A percentile compares a stretch with the other conserved stretches of the same genome.
Conservation (phyloP, 1,284 basidiomycete species). For the Xerocomus nothofagi region DNA sequence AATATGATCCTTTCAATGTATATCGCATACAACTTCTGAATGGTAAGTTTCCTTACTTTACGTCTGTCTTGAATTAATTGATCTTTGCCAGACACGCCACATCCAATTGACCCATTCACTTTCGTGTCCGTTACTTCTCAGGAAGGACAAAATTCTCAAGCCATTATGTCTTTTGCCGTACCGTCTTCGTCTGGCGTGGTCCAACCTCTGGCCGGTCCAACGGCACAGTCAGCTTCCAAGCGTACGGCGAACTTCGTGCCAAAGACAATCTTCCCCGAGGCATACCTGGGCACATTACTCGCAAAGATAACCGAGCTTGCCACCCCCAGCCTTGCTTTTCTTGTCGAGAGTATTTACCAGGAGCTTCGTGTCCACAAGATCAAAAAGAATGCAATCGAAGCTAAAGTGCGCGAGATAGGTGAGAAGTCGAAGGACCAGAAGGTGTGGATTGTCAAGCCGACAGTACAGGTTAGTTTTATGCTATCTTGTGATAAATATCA, state of each 20-base stretch:
- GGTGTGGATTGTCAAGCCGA: slow-evolving; percentile 64
- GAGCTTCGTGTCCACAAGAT: slow-evolving; percentile 65
- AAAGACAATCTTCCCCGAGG: slow-evolving; percentile 68
- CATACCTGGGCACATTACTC: slow-evolving; percentile 57
- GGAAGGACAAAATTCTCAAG: slow-evolving; percentile 30
- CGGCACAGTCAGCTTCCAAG: slow-evolving; percentile 24
- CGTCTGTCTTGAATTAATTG: neutral
- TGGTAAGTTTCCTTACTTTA: slow-evolving; percentile 43
- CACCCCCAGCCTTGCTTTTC: slow-evolving; percentile 58
- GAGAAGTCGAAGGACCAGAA: slow-evolving; percentile 71
- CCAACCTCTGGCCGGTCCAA: slow-evolving; percentile 12
- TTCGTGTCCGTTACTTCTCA: slow-evolving; percentile 57
- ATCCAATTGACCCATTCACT: slow-evolving; percentile 75
- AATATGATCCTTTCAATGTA: slow-evolving; percentile 61
- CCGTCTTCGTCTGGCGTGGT: slow-evolving; percentile 41
- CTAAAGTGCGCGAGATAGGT: slow-evolving; percentile 71
- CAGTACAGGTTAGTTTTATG: slow-evolving; percentile 33
- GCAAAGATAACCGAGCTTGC: slow-evolving; percentile 55
- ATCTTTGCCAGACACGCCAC: slow-evolving; percentile 59
- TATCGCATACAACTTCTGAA: slow-evolving; percentile 79
- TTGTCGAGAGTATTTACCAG: slow-evolving; percentile 71
- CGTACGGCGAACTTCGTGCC: slow-evolving; percentile 42
- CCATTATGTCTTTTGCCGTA: slow-evolving; percentile 38
- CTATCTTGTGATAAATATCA: neutral
- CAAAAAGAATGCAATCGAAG: slow-evolving; percentile 80